Evolutionary conservation across 129 eudicot genomes (phyloP).

Genomic region (Helichrysum umbraculigerum): DNA sequence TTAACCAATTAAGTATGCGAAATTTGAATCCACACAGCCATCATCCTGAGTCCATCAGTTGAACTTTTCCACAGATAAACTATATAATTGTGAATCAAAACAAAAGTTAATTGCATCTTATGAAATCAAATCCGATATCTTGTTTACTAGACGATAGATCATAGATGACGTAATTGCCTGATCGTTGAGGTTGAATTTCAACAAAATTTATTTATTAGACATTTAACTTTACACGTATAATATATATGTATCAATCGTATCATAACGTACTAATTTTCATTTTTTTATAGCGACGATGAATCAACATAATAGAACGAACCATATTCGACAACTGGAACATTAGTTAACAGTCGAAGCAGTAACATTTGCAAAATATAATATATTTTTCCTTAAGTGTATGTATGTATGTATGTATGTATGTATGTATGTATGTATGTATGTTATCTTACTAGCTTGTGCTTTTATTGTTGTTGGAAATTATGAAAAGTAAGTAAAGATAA

Average conservation of each 20-base stretch:
- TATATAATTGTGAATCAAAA: neutral
- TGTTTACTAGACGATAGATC: neutral
- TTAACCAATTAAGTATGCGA: constrained; percentile 14
- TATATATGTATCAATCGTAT: no score
- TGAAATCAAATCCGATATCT: neutral
- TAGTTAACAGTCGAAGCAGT: neutral
- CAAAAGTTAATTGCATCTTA: no score
- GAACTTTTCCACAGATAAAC: neutral
- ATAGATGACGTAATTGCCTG: neutral
- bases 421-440: neutral
- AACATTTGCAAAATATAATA: neutral
- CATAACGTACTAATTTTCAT: neutral
- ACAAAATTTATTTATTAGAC: neutral
- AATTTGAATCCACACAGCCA: constrained; percentile 17
- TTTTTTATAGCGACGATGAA: neutral
- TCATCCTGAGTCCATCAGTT: neutral
- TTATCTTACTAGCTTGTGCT: no score
- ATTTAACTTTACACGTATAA: neutral
- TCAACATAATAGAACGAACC: neutral
- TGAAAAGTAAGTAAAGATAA: no score
- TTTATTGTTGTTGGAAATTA: no score
- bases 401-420: neutral
- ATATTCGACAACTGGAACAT: neutral
- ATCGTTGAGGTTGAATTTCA: constrained; percentile 12
- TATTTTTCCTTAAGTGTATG: neutral